phyloP scores from a whole-genome alignment of 192 early-diverging fungal genomes.

The Backusella macrospora region DNA sequence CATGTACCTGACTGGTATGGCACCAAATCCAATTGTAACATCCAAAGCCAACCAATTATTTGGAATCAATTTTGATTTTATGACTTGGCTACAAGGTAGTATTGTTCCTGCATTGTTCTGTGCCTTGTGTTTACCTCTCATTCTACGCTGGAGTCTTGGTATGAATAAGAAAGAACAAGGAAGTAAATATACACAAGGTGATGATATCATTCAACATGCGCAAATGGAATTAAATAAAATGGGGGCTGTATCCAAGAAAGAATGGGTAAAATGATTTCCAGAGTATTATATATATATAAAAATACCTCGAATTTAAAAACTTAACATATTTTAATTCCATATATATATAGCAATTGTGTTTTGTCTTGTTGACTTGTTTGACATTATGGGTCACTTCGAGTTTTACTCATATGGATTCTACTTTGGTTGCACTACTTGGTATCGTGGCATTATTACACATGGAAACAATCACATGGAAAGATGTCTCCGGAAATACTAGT shows the following conservation, averaged over 20 bases:
- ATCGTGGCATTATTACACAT: slow-evolving; percentile 56
- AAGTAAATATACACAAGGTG: background rate
- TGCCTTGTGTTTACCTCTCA: slow-evolving; percentile 7
- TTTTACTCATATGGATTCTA: slow-evolving; percentile 56
- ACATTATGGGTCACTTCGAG: slow-evolving; percentile 60
- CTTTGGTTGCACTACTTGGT: slow-evolving; percentile 68
- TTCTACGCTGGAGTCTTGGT: slow-evolving; percentile 17
- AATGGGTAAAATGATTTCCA: slow-evolving; percentile 13
- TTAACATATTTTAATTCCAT: background rate
- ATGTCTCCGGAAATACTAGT: slow-evolving; percentile 63
- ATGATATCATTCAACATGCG: slow-evolving; percentile 25
- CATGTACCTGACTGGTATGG: slow-evolving; percentile 72
- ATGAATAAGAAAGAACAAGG: background rate
- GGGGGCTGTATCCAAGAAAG: slow-evolving; percentile 17
- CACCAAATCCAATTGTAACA: slow-evolving; percentile 68
- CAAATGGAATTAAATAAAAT: slow-evolving; percentile 19
- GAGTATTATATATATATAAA: background rate
- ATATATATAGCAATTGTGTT: slow-evolving; percentile 35
- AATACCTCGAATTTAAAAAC: background rate
- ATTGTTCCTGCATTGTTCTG: slow-evolving; percentile 51
- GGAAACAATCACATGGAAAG: slow-evolving; percentile 69
- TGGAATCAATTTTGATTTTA: slow-evolving; percentile 66
- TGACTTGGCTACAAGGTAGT: slow-evolving; percentile 62
- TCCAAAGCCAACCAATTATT: slow-evolving; percentile 61
- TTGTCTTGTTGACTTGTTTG: slow-evolving; percentile 54